Evolutionary conservation across 2,329 filamentous ascomycete genomes (phyloP), one percentile per base, ranked within the genome.

Genomic region (Beauveria sp.): DNA sequence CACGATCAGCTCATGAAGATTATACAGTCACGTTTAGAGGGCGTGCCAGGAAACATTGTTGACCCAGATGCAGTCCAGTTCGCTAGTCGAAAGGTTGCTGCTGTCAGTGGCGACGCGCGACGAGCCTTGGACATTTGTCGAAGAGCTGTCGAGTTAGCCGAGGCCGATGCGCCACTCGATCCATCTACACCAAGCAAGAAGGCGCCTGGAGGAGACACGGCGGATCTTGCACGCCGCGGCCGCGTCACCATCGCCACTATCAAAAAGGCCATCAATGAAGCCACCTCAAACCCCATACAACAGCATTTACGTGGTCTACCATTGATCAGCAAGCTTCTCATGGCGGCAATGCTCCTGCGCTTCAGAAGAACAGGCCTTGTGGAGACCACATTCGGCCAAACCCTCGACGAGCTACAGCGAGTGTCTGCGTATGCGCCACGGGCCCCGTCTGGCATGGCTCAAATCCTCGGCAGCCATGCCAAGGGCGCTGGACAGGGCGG

Each of bases 1-100:
- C 93, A 99, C 73, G 92, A 95, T 63, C 95, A 99, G 74, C 83
- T 99, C 46, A 96, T 98, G 89, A 89, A 89, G 67, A 99, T 99
- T 70, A 97, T 99, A 65, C 88, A 93, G 70, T 96, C 92, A n/a
- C 88, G 95, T 34, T 83, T 99, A 2, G 86, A 91, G 70, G 91
- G 91, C 59, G 91, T 98, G 0, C 88, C 90, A 1, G 92, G 91
- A 28, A 87, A 93, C 66, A 89, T 99, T 50, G 93, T 99, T 46
- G 91, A 97, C 64, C 79, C 91, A 1, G 95, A 99, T 70, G 96
- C 95, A 16, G 85, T 99, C 55, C 93, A 98, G 74, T 99, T 99
- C 70, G 95, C 95, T 3, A 93, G 91, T 67, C 86, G 95, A 64
- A 99, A 99, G 76, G 95, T 99, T 38, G 95, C 95, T 5, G 93